Evolutionary conservation across 306 rosid species (phyloP), one percentile per base, ranked within the genome.

Genomic region (Ochetophila trinervis): DNA sequence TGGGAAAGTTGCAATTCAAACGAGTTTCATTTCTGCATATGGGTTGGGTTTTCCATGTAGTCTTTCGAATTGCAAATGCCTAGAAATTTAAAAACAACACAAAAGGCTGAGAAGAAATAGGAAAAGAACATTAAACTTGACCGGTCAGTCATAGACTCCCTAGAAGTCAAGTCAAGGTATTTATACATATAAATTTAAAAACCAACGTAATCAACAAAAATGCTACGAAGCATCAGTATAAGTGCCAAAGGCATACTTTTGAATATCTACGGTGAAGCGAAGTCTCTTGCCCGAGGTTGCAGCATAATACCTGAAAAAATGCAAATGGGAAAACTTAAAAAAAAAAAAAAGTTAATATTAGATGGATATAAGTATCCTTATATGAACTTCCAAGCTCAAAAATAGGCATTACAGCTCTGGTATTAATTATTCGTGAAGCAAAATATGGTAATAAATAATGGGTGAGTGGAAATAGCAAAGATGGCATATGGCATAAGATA

Each of bases 241-340:
- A 42, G 34, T 14, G 20, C 18, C 23, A 62, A 37, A 68, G 40
- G 54, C 93, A 57, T 81, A 86, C 99, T 86, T 86, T 37, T 93
- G 90, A 62, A 93, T 58, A 77, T 93, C 99, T 66, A 93, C 94
- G 78, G 71, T 84, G 5, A 97, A 93, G 50, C 99, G 96, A 50
- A 93, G 90, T 61, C 63, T 84, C 94, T 87, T 93, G 56, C 99
- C 97, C 5, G 94, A 68, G 55, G 99, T 97, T 32, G 97, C 89
- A 12, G 64, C 70, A 67, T 93, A 93, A 53, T 89, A 92, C 76
- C 96, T 92, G 93, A 77, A 76, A 72, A 67, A 69, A 44, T 53
- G 57, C 42, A 71, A 42, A 62, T 19, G 9, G 19, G n/a, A 49
- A 34, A 57, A 53, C 17, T n/a, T n/a, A n/a, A n/a, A n/a, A n/a